Evolutionary conservation across 2,329 filamentous ascomycete genomes (phyloP), one percentile per base, ranked within the genome.

Genomic region (Pestalotiopsis sp.): DNA sequence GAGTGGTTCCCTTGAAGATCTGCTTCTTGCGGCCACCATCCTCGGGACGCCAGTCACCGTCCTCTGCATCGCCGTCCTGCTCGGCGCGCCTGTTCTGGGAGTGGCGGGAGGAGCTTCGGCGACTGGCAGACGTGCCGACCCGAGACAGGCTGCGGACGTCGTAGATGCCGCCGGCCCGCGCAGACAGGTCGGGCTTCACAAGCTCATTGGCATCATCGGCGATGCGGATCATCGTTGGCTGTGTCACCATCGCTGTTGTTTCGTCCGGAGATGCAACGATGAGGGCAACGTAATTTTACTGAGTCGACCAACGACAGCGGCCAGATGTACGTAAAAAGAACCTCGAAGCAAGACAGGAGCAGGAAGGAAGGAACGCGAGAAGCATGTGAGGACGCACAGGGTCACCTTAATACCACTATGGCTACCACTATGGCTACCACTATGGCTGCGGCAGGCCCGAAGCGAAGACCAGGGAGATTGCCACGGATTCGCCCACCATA

Each of bases 1-100:
- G 70, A 35, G 76, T 73, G 17, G 74, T 76, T 26, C 78, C 78
- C 66, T 75, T 76, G 68, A 78, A 80, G 35, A 79, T 73, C 71
- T 80, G 78, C 71, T 80, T 80, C 71, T 76, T 76, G 65, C 74
- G 75, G 48, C 73, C 74, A 56, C 76, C 73, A 9, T 77, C 73
- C 9, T 76, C 73, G 39, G 71, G 74, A 14, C 73, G 73, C 77
- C 78, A 79, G 26, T 78, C 75, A 6, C 77, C 77, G 13, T 76
- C 77, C 35, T 78, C 78, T 26, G 73, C 71, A 64, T 78, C 77
- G 57, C 64, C 48, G 66, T 74, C 35, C 39, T 73, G 68, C 48
- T 75, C 72, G 55, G 70, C 67, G 17, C 68, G 70, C 35, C 70
- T 65, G 35, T 74, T 71, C 20, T 73, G 73, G 4, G 73, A 68